A percentile compares a stretch with the other conserved stretches of the same genome.
phyloP scores from a whole-genome alignment of 1,284 basidiomycete genomes.

The Fomes fomentarius region DNA sequence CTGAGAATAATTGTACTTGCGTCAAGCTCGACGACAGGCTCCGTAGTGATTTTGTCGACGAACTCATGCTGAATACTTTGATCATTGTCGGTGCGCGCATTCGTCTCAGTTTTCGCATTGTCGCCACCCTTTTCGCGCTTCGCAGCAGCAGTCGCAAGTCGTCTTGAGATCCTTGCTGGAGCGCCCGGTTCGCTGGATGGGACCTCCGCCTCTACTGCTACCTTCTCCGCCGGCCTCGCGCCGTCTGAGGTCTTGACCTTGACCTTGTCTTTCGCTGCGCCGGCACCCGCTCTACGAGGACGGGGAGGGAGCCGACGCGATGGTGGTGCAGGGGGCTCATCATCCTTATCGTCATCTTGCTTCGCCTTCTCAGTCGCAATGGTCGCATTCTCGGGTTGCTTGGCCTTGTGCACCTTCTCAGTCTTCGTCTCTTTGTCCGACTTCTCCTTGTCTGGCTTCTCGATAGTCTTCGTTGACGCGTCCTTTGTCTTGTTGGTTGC shows the following conservation, averaged over 20 bases:
- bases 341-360: neutral
- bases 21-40: too few species aligned
- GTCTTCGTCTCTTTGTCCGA: too few species aligned
- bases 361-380: neutral
- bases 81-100: too few species aligned
- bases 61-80: too few species aligned
- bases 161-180: neutral
- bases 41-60: too few species aligned
- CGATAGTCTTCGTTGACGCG: neutral
- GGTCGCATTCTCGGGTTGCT: neutral
- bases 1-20: too few species aligned
- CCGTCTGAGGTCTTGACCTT: neutral
- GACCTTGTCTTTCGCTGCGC: neutral
- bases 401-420: neutral
- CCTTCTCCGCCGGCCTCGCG: neutral
- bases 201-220: neutral
- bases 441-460: conserved; percentile 8
- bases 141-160: neutral
- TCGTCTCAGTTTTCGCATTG: too few species aligned
- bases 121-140: neutral
- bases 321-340: neutral
- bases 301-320: neutral
- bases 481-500: neutral
- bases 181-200: too few species aligned
- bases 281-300: neutral